Conservation (phyloP, 345 rosid genomes). For the Hevea brasiliensis region DNA sequence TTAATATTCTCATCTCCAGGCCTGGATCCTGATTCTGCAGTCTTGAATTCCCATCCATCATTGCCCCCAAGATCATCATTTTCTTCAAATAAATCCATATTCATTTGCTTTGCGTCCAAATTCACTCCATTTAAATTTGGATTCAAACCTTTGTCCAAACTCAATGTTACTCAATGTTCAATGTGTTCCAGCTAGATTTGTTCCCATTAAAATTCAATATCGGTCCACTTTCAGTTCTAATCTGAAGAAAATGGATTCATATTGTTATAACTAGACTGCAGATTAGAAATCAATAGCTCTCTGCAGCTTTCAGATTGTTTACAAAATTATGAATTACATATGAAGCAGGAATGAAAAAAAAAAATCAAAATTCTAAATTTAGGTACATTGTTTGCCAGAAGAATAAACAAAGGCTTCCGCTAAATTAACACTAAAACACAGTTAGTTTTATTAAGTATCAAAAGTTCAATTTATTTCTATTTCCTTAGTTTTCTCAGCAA, state of each 20-base stretch:
- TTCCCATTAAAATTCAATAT: neutral
- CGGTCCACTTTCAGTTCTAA: neutral
- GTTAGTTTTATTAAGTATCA: neutral
- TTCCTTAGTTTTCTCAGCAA: neutral
- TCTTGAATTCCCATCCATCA: slow-evolving; percentile 42
- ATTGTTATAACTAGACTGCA: neutral
- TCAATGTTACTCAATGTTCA: no score
- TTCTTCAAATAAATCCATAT: slow-evolving; percentile 15
- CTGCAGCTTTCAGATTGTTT: neutral
- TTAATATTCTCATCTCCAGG: slow-evolving; percentile 5
- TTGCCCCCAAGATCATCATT: slow-evolving; percentile 27
- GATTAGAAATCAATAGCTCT: neutral
- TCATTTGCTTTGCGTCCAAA: neutral
- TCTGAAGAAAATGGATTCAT: slow-evolving; percentile 7
- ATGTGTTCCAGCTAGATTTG: neutral
- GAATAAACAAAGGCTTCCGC: neutral
- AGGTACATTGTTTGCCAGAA: neutral
- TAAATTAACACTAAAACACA: neutral
- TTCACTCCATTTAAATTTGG: slow-evolving; percentile 6
- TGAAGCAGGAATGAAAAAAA: neutral
- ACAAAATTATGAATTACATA: neutral
- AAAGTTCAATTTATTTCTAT: neutral
- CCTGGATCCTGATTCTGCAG: slow-evolving; percentile 26
- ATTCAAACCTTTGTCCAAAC: neutral
- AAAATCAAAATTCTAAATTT: neutral